Conservation (phyloP, 768 basidiomycete genomes). For the Boletus speciosus region DNA sequence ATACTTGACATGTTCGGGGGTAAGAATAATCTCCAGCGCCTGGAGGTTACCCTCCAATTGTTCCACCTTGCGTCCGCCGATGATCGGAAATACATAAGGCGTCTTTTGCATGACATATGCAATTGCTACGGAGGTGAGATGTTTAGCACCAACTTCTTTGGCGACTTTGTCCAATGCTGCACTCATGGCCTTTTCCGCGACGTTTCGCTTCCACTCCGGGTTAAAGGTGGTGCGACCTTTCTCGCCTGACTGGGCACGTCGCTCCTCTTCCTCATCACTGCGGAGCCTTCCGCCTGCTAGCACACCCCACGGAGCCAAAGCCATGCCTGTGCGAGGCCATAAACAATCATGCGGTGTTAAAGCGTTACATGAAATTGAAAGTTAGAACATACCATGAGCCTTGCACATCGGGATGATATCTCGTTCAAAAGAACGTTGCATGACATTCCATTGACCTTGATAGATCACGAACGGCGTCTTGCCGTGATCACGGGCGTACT, state of each 20-base stretch:
- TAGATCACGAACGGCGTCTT: conserved; percentile 52
- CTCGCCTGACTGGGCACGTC: conserved; percentile 29
- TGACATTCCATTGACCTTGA: conserved; percentile 44
- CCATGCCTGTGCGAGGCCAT: conserved; percentile 4
- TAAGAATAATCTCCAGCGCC: conserved; percentile 40
- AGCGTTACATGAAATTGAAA: background rate
- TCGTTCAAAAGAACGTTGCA: conserved; percentile 47
- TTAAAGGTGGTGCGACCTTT: conserved; percentile 33
- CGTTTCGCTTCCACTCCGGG: conserved; percentile 33
- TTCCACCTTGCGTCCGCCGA: conserved; percentile 44
- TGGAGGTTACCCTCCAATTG: conserved; percentile 41
- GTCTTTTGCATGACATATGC: conserved; percentile 46
- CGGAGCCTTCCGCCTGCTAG: conserved; percentile 28
- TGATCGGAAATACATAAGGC: conserved; percentile 43
- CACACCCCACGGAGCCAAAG: conserved; percentile 39
- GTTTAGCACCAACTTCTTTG: conserved; percentile 36
- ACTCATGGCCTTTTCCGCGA: conserved; percentile 32
- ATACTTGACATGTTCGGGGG: conserved; percentile 35
- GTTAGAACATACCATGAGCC: conserved; percentile 29
- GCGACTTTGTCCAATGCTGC: conserved; percentile 39
- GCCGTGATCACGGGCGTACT: conserved; percentile 47
- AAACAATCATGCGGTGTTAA: background rate
- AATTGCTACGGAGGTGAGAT: conserved; percentile 38
- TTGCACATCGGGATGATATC: conserved; percentile 43
- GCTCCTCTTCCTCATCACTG: conserved; percentile 30